Evolutionary conservation across 2,329 filamentous ascomycete genomes (phyloP), one percentile per base, ranked within the genome.

Genomic region (Fusarium nodosum): DNA sequence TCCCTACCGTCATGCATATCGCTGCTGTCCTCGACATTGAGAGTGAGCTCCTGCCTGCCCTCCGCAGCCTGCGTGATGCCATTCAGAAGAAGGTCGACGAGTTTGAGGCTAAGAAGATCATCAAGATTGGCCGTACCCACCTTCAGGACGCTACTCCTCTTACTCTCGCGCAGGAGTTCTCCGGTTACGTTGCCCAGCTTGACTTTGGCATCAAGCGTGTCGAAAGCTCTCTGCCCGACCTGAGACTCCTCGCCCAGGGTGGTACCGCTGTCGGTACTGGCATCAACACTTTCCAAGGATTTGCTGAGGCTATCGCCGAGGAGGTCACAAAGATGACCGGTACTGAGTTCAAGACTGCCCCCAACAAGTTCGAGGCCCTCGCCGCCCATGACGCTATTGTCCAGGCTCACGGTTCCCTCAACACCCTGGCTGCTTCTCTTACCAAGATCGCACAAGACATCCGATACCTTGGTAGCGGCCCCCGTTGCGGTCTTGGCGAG

Each of bases 1-100:
- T 99, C 89, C 96, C 96, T 42, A 98, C 96, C 72, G 96, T 97
- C 79, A 99, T 99, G 96, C 96, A 98, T 87, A 97, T 99, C 79
- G 95, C 96, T 65, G 95, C 95, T 69, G 94, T 98, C 50, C 88
- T 98, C 64, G 96, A 98, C 82, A 87, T 97, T 65, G 94, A 97
- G 84, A 87, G 91, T 78, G 88, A 91, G 75, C 90, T 99, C 46
- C 83, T 98, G 20, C 96, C 96, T 39, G 87, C 93, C 50, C 86
- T 98, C 68, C 90, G 86, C 81, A 93, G 89, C 81, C 88, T 99
- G 59, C 91, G 94, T 69, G 86, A 91, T 68, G 93, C 93, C 51
- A 86, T 99, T 66, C 91, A 97, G 84, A 87, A 88, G 80, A 98
- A 98, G 88, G 90, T 93, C 42, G 90, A 97, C 76, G 88, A 92